Evolutionary conservation across 495 filamentous ascomycete genomes (phyloP), one percentile per base, ranked within the genome.

Genomic region (Bryoglossum gracile): DNA sequence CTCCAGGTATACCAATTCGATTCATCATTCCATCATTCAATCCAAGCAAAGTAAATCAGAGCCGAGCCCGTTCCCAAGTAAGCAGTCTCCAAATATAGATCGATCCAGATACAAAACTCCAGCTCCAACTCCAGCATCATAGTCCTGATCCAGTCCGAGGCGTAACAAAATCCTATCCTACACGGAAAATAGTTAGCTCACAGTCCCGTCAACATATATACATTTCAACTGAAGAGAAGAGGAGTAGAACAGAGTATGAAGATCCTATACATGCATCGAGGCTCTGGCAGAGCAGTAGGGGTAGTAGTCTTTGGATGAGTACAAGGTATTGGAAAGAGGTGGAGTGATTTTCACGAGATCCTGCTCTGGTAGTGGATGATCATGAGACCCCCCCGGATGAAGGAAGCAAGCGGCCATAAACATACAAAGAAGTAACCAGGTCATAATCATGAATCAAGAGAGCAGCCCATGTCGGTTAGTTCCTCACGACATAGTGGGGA

Each of bases 401-500:
- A n/a, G 26, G 26, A 30, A 30, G 26, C 5, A 30, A 6, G 26
- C 5, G 26, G 13, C 5, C 13, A 13, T 13, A 30, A 30, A 30
- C 6, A 30, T 13, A 30, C 5, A 5, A 30, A 30, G 26, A 30
- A 30, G 13, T 30, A 13, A 6, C 13, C 26, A n/a, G 26, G 13
- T 6, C 13, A 13, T 13, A 30, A 30, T 6, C 6, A 30, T 13
- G 13, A 30, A 5, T 6, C 5, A 13, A 30, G 13, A 30, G 5
- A 13, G 5, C 13, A 5, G 37, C 37, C 37, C 2, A 39, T 39
- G 38, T 25, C 38, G 17, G 38, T 41, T 41, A 22, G 38, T 22
- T 41, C 38, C 38, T 41, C 38, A 41, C 38, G 19, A 41, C 38
- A 41, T 41, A 22, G 19, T 13, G 22, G 38, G 38, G 18, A 25